Evolutionary conservation across 2,329 filamentous ascomycete genomes (phyloP).

Genomic region (Colletotrichum spaethianum): DNA sequence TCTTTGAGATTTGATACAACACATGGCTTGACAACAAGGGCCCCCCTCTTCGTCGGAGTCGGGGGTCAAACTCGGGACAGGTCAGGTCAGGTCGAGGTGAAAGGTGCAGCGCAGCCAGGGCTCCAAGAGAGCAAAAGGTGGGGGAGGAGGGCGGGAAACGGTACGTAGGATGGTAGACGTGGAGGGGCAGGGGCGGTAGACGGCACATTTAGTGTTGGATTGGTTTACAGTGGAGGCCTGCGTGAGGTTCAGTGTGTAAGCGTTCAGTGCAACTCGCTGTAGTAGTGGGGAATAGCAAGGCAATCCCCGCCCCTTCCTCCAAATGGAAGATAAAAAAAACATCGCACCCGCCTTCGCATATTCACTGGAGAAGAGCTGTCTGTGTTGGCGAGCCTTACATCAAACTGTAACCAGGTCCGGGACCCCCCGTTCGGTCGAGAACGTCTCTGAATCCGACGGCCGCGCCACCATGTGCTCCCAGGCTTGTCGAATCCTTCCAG

Average conservation of each 20-base stretch:
- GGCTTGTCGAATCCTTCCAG: background rate
- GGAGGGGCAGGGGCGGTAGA: background rate
- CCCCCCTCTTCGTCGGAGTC: constrained; percentile 9
- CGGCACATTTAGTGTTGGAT: background rate
- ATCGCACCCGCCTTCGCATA: background rate
- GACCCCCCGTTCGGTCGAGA: background rate
- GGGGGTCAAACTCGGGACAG: background rate
- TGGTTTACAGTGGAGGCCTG: background rate
- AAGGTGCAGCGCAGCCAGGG: background rate
- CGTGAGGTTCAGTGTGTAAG: background rate
- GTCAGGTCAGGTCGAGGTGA: background rate
- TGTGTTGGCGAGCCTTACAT: background rate
- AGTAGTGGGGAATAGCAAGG: background rate
- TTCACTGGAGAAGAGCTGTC: background rate
- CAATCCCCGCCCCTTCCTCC: background rate
- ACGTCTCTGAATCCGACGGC: background rate
- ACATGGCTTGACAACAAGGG: constrained; percentile 35
- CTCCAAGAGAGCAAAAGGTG: background rate
- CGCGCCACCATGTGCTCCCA: background rate
- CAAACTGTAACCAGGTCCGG: background rate
- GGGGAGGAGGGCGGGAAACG: background rate
- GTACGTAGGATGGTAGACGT: background rate
- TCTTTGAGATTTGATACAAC: constrained; percentile 29
- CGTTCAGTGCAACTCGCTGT: background rate
- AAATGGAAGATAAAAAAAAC: background rate